A percentile compares a stretch with the other conserved stretches of the same genome.
Conservation (phyloP, 768 basidiomycete genomes). For the Strobilomyces dryophilus region DNA sequence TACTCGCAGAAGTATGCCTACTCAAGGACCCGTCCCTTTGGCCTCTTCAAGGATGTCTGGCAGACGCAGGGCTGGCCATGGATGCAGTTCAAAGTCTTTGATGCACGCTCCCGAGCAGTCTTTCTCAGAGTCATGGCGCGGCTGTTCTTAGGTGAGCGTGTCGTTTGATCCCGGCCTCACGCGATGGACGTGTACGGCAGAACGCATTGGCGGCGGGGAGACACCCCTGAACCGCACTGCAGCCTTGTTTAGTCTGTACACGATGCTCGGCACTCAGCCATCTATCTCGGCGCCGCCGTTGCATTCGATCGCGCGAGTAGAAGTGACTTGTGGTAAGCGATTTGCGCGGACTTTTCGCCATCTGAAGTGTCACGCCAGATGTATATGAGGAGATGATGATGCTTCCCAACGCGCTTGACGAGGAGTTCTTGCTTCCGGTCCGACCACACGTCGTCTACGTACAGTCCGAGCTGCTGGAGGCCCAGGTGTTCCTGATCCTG, state of each 20-base stretch:
- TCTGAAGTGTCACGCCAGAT: slow-evolving; percentile 41
- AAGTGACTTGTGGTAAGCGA: slow-evolving; percentile 53
- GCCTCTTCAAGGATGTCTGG: slow-evolving; percentile 72
- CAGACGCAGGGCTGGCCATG: slow-evolving; percentile 63
- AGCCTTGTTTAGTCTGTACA: slow-evolving; percentile 67
- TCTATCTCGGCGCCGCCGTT: slow-evolving; percentile 48
- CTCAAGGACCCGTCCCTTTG: slow-evolving; percentile 46
- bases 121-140: slow-evolving; percentile 59
- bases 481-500: slow-evolving; percentile 54
- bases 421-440: slow-evolving; percentile 40
- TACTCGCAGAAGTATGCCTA: slow-evolving; percentile 49
- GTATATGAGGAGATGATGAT: slow-evolving; percentile 44
- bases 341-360: background rate
- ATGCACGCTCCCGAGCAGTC: slow-evolving; percentile 56
- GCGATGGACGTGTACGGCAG: slow-evolving; percentile 31
- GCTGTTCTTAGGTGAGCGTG: slow-evolving; percentile 59
- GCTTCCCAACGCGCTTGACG: slow-evolving; percentile 45
- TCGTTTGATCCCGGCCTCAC: too few relatives aligned
- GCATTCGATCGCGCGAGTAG: slow-evolving; percentile 47
- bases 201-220: slow-evolving; percentile 47
- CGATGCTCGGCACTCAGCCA: slow-evolving; percentile 68
- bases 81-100: slow-evolving; percentile 72
- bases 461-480: slow-evolving; percentile 43
- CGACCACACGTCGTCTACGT: slow-evolving; percentile 50
- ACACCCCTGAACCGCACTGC: slow-evolving; percentile 52